A percentile compares a stretch with the other conserved stretches of the same genome.
Conservation (phyloP, 2,329 filamentous ascomycete genomes). For the Fusarium drepaniforme region DNA sequence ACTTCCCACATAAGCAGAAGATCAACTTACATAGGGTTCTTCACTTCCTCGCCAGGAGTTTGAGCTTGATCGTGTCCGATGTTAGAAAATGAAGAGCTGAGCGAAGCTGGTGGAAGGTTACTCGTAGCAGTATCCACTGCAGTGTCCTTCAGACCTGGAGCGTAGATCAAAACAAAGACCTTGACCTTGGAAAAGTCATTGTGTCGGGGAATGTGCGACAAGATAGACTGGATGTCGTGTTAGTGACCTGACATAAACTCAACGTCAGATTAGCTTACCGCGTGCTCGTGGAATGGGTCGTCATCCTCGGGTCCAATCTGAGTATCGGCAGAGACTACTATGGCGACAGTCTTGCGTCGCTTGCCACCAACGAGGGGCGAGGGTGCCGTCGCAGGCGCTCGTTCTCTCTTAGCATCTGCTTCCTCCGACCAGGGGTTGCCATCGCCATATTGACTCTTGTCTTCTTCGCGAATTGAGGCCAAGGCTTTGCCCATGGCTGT, state of each 20-base stretch:
- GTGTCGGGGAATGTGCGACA: constrained; percentile 87
- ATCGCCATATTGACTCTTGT: constrained; percentile 81
- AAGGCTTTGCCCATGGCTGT: constrained; percentile 86
- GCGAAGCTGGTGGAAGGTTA: constrained; percentile 72
- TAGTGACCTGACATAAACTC: constrained; percentile 26
- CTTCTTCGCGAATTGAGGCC: constrained; percentile 86
- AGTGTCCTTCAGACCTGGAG: constrained; percentile 80
- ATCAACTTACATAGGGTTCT: constrained; percentile 66
- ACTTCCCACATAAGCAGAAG: neutral
- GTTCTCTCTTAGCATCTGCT: constrained; percentile 74
- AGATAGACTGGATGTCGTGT: constrained; percentile 73
- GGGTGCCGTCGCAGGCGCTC: constrained; percentile 44
- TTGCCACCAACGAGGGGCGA: constrained; percentile 54
- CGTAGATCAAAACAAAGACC: constrained; percentile 91
- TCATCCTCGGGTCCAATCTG: constrained; percentile 69
- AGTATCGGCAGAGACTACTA: constrained; percentile 87
- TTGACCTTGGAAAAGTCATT: constrained; percentile 80
- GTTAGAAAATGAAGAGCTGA: constrained; percentile 87
- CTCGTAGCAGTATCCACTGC: constrained; percentile 62
- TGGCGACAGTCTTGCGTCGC: constrained; percentile 82
- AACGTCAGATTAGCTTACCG: constrained; percentile 68
- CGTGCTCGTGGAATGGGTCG: constrained; percentile 78
- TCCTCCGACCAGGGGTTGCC: constrained; percentile 95
- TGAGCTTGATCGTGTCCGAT: constrained; percentile 81
- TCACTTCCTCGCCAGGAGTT: constrained; percentile 73